Conservation (phyloP, 768 basidiomycete species). For the Lyophyllum shimeji region DNA sequence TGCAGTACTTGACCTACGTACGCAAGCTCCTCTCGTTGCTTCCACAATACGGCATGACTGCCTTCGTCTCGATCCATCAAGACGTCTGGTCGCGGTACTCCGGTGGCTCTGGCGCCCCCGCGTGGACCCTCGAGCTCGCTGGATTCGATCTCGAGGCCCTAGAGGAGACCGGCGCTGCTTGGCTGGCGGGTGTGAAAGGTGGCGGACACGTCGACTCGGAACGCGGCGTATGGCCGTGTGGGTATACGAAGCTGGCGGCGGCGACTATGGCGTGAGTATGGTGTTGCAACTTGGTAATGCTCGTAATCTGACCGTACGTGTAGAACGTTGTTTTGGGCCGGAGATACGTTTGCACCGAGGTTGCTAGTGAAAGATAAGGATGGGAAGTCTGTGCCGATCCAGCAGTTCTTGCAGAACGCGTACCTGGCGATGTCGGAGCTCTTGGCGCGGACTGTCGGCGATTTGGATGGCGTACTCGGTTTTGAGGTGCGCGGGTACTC, state of each 20-base stretch:
- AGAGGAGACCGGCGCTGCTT: constrained; percentile 84
- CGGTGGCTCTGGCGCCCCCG: constrained; percentile 95
- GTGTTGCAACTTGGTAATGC: background rate
- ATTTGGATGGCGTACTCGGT: constrained; percentile 79
- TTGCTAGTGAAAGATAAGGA: constrained; percentile 48
- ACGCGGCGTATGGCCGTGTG: constrained; percentile 88
- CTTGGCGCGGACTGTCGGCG: constrained; percentile 67
- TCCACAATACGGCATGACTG: constrained; percentile 69
- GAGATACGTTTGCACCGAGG: constrained; percentile 82
- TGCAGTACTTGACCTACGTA: constrained; percentile 80
- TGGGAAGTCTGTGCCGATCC: constrained; percentile 61
- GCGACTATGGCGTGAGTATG: constrained; percentile 83
- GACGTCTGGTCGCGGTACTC: constrained; percentile 96
- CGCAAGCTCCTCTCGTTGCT: constrained; percentile 64
- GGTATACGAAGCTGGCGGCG: constrained; percentile 91
- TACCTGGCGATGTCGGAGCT: constrained; percentile 78
- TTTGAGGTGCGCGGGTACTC: constrained; percentile 64
- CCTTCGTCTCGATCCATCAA: constrained; percentile 85
- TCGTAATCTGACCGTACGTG: background rate
- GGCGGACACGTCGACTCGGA: constrained; percentile 77
- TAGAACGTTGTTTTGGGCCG: constrained; percentile 93
- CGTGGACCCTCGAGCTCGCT: constrained; percentile 87
- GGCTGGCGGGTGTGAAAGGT: constrained; percentile 77
- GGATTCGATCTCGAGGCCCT: constrained; percentile 84
- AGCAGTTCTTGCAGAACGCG: constrained; percentile 78